These are phyloP conservation scores for Cercospora janseana DNA, from an alignment of 2,329 filamentous ascomycete genomes.

Conservation along the genomic window DNA sequence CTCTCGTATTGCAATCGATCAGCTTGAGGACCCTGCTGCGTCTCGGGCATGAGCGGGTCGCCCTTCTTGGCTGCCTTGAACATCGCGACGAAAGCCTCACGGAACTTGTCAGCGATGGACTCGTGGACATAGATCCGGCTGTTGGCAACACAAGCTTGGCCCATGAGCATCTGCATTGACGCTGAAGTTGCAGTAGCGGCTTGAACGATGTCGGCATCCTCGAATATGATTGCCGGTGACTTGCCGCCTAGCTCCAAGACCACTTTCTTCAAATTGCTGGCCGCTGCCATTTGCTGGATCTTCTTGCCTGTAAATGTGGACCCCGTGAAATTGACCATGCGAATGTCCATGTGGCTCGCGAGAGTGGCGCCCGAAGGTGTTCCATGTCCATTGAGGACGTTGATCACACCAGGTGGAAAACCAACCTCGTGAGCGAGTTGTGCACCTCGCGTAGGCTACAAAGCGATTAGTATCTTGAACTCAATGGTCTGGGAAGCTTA, in stretches of 20 bases:
- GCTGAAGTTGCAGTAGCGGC: conserved; percentile 61
- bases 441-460: conserved; percentile 25
- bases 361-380: conserved; percentile 65
- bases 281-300: conserved; percentile 33
- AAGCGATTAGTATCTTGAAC: background rate
- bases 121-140: conserved; percentile 59
- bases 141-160: conserved; percentile 61
- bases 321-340: conserved; percentile 76
- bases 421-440: conserved; percentile 56
- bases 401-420: conserved; percentile 73
- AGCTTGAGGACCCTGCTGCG: conserved; percentile 69
- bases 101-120: conserved; percentile 58
- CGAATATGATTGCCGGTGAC: conserved; percentile 53
- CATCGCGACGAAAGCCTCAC: conserved; percentile 58
- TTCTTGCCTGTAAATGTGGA: conserved; percentile 62
- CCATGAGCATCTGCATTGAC: conserved; percentile 54
- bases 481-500: background rate
- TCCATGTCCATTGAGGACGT: conserved; percentile 61
- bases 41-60: conserved; percentile 64
- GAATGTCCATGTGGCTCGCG: conserved; percentile 63
- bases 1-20: conserved; percentile 52
- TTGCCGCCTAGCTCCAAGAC: conserved; percentile 60
- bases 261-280: conserved; percentile 54
- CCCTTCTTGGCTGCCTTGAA: conserved; percentile 61
- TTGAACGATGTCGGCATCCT: conserved; percentile 38